Evolutionary conservation across 228 moss, liverwort and hornwort species (phyloP), one percentile per base, ranked within the genome.

Genomic region (Sphagnum magellanicum): DNA sequence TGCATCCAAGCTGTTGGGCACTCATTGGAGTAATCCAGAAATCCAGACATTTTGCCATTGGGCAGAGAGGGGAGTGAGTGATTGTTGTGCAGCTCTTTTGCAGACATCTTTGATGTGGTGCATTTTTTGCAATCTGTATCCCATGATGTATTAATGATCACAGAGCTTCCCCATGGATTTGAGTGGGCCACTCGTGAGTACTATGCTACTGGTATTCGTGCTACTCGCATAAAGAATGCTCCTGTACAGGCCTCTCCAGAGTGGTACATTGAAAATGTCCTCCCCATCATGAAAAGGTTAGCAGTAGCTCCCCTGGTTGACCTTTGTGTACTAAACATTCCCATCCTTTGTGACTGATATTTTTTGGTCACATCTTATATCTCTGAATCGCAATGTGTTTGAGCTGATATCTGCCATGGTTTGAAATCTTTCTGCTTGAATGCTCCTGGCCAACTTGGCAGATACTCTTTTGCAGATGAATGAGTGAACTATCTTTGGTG

Each of bases 101-200:
- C 87, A 79, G 98, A 98, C 72, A 83, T 94, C 72, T 98, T 94
- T 72, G 89, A 98, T 72, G 75, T 92, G 68, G 86, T 81, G 17
- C 84, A 98, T 78, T 98, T 98, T 69, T 78, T 90, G 66, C 71
- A 73, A 16, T 83, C 76, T 65, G 78, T 98, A 78, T 78, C 75
- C 65, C 55, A 71, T 67, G 92, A 91, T 75, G 84, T 98, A 6
- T 78, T 79, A 49, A 82, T 94, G 59, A 84, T 94, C 66, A 86
- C 81, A 65, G 85, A 90, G 74, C 76, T 98, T 55, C 94, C 98
- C 66, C 63, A 75, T 59, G 77, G 80, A 60, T 88, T 85, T 66
- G 73, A 63, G 68, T 98, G 94, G 94, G 86, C 87, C 73, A 92
- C 94, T 66, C 87, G 94, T 74, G 89, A 93, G 73, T 94, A 90